Conservation (phyloP, 371 early-diverging fungal genomes). For the Syncephalastrum monosporum region DNA sequence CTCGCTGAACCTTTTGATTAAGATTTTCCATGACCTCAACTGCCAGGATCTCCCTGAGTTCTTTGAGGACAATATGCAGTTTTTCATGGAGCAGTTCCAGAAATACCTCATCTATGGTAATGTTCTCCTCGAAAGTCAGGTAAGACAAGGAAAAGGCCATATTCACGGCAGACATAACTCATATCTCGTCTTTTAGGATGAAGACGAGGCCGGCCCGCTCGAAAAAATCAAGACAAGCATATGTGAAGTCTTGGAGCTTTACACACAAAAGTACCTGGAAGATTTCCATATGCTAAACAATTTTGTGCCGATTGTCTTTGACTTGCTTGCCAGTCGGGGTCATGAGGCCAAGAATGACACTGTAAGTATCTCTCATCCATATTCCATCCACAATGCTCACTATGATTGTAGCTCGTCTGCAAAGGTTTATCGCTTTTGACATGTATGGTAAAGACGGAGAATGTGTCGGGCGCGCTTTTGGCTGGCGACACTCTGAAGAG, state of each 20-base stretch:
- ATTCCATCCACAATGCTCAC: slow-evolving; percentile 1
- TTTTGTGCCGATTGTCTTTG: slow-evolving; percentile 88
- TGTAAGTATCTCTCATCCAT: slow-evolving; percentile 38
- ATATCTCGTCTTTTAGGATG: slow-evolving; percentile 49
- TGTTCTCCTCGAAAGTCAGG: slow-evolving; percentile 65
- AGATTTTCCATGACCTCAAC: slow-evolving; percentile 90
- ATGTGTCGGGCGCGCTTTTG: slow-evolving; percentile 70
- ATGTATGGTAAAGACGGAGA: slow-evolving; percentile 79
- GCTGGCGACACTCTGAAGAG: slow-evolving; percentile 64
- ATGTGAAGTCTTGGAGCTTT: slow-evolving; percentile 88
- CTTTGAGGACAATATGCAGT: slow-evolving; percentile 87
- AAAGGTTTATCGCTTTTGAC: slow-evolving; percentile 87
- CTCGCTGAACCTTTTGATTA: slow-evolving; percentile 72
- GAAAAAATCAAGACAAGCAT: slow-evolving; percentile 88
- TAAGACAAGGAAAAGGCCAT: slow-evolving; percentile 20
- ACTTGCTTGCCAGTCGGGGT: slow-evolving; percentile 72
- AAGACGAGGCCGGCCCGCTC: slow-evolving; percentile 82
- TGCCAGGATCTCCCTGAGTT: slow-evolving; percentile 96
- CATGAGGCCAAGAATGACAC: slow-evolving; percentile 77
- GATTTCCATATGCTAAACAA: slow-evolving; percentile 74
- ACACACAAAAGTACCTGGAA: slow-evolving; percentile 88
- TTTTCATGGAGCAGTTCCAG: slow-evolving; percentile 78
- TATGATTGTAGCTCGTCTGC: slow-evolving; percentile 69
- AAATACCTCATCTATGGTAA: slow-evolving; percentile 85
- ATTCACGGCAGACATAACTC: background rate